Percentiles rank a stretch among this genome's conserved stretches.
These are phyloP conservation scores for Coprinellus aureogranulatus DNA, from an alignment of 768 basidiomycete species.

Conservation along the genomic window DNA sequence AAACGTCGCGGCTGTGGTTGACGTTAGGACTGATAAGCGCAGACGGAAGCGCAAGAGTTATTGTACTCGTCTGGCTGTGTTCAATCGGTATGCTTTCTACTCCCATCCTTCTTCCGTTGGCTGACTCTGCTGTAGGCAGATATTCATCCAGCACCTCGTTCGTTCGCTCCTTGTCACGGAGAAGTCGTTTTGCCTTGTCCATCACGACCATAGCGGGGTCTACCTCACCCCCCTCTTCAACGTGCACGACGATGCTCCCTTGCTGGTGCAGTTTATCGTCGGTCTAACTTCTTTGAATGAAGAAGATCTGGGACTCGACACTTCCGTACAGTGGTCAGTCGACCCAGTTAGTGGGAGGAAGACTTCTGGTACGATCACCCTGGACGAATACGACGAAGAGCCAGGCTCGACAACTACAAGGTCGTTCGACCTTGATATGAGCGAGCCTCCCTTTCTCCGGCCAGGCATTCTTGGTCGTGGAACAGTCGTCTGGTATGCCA, in stretches of 20 bases:
- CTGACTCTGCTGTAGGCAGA: no score
- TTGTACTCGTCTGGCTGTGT: no score
- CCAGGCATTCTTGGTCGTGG: not conserved
- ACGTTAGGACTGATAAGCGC: no score
- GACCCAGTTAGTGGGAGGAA: not conserved
- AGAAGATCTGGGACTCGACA: not conserved
- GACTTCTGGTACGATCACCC: not conserved
- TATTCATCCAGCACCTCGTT: no score
- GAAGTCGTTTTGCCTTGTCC: not conserved
- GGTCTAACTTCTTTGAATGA: not conserved
- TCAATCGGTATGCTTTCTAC: no score
- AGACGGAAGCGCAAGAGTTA: no score
- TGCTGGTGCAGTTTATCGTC: not conserved
- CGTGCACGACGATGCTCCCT: not conserved
- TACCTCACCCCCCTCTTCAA: not conserved
- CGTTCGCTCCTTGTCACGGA: not conserved
- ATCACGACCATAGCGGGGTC: slow-evolving; percentile 1
- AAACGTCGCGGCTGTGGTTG: no score
- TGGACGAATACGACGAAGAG: not conserved
- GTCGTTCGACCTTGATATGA: not conserved
- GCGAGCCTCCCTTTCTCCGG: not conserved
- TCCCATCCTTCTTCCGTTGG: no score
- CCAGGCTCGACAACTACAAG: no score
- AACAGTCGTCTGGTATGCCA: not conserved
- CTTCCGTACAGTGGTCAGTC: not conserved